Evolutionary conservation across 1,139 yeast species (phyloP).

Genomic region (Saccharomyces pastorianus): DNA sequence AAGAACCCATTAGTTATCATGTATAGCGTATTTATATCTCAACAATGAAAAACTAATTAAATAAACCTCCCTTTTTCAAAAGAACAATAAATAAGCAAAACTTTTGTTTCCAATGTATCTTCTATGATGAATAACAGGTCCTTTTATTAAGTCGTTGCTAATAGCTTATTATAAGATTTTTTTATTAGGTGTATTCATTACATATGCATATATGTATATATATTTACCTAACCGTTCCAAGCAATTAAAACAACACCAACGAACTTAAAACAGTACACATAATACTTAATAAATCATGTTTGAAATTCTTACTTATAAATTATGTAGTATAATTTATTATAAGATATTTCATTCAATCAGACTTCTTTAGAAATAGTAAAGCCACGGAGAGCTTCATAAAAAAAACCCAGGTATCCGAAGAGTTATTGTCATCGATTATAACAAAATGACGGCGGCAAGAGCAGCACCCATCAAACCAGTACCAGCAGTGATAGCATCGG

Average conservation of each 20-base stretch:
- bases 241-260: background rate
- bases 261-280: background rate
- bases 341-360: background rate
- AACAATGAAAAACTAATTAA: background rate
- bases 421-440: slow-evolving; percentile 1
- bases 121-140: background rate
- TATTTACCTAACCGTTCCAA: background rate
- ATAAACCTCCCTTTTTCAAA: background rate
- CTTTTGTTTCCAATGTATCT: background rate
- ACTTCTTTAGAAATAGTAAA: background rate
- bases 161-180: too few relatives aligned
- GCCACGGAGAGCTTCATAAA: background rate
- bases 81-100: too few relatives aligned
- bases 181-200: background rate
- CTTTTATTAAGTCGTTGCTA: background rate
- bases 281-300: background rate
- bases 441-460: slow-evolving; percentile 6
- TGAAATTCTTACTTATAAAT: background rate
- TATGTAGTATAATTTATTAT: background rate
- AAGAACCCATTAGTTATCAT: background rate
- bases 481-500: slow-evolving; percentile 10
- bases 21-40: background rate
- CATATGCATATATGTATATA: background rate
- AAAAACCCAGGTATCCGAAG: background rate
- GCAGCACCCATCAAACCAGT: slow-evolving; percentile 11